These are phyloP conservation scores for Grammothele lineata DNA, from an alignment of 768 basidiomycete species.

Conservation along the genomic window DNA sequence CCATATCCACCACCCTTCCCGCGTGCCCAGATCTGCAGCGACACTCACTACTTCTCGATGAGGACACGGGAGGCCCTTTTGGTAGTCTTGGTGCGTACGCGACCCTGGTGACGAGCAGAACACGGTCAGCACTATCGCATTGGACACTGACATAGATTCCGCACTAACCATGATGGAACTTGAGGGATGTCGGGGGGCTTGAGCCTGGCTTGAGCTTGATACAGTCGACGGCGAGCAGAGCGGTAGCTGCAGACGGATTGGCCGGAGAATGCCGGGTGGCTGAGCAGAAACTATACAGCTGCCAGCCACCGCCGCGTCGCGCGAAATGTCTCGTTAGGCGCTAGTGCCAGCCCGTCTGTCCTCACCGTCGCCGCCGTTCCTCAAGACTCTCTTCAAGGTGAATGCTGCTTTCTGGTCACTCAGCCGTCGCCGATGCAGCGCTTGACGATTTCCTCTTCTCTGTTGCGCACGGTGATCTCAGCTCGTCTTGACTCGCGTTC, in stretches of 20 bases:
- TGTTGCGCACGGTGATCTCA: constrained; percentile 15
- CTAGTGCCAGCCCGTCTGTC: constrained; percentile 2
- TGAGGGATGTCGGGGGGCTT: constrained; percentile 22
- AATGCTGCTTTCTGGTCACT: constrained; percentile 29
- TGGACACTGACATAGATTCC: constrained; percentile 6
- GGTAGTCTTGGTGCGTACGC: constrained; percentile 99
- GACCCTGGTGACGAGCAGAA: constrained; percentile 56
- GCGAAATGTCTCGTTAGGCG: constrained; percentile 3
- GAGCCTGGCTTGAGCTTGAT: constrained; percentile 25
- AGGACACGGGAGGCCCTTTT: constrained; percentile 98
- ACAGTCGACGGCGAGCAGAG: constrained; percentile 15
- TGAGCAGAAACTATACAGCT: constrained; percentile 34
- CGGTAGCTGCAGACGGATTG: constrained; percentile 3
- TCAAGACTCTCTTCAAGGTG: constrained; percentile 40
- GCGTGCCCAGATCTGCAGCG: not conserved
- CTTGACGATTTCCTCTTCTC: constrained; percentile 18
- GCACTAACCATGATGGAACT: constrained; percentile 9
- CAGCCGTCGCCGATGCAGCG: constrained; percentile 2
- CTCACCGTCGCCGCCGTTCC: constrained; percentile 16
- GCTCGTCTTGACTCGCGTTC: constrained; percentile 74
- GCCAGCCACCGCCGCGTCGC: constrained; percentile 18
- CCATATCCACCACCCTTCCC: not conserved
- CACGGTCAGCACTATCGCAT: not conserved
- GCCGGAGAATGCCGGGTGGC: constrained; percentile 29
- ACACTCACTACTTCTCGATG: constrained; percentile 96